Conservation (phyloP, 805 yeast genomes). For the Lachancea lanzarotensis region DNA sequence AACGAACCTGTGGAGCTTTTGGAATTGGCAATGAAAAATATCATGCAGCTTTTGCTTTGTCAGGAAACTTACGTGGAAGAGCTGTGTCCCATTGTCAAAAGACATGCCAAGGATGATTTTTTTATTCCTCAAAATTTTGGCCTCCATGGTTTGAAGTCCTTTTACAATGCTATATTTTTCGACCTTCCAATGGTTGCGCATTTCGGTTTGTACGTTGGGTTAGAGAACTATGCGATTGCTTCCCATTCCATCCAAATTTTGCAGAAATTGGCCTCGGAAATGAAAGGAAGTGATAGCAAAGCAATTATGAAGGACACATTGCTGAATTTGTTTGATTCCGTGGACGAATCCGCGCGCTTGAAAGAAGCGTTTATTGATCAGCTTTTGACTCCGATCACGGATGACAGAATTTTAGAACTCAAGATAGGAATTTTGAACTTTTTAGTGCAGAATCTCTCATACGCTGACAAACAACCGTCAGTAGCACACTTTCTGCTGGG, state of each 20-base stretch:
- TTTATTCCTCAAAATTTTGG: constrained; percentile 37
- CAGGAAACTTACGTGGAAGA: constrained; percentile 54
- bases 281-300: constrained; percentile 27
- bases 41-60: constrained; percentile 41
- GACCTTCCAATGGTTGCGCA: constrained; percentile 69
- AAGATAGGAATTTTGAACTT: constrained; percentile 58
- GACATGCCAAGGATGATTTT: constrained; percentile 15
- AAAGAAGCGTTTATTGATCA: constrained; percentile 68
- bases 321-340: constrained; percentile 62
- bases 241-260: constrained; percentile 48
- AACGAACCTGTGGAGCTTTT: constrained; percentile 31
- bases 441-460: constrained; percentile 42
- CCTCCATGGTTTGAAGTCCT: constrained; percentile 54
- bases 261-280: constrained; percentile 37
- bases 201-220: constrained; percentile 67
- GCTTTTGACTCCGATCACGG: constrained; percentile 41
- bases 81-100: constrained; percentile 33
- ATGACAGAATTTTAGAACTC: constrained; percentile 37
- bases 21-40: constrained; percentile 39
- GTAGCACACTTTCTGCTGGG: constrained; percentile 77
- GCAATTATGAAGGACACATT: constrained; percentile 52
- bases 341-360: constrained; percentile 72
- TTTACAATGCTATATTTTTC: constrained; percentile 65
- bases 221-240: constrained; percentile 46
- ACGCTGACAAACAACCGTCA: constrained; percentile 39